Conservation (phyloP, 768 basidiomycete species). For the Lactifluus volemus region DNA sequence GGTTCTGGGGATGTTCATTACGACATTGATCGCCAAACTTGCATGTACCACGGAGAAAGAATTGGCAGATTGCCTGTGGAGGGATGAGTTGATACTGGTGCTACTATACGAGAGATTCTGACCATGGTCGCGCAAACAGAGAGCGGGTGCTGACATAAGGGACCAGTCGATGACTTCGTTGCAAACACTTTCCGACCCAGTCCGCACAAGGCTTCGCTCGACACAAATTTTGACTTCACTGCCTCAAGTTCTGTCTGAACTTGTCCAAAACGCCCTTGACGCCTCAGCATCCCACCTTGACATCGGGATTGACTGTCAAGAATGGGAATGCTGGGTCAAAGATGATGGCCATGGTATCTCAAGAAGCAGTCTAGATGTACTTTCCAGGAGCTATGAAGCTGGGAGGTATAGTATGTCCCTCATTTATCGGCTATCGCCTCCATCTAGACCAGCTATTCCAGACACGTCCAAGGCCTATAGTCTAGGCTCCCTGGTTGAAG, state of each 20-base stretch:
- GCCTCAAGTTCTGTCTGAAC: constrained; percentile 70
- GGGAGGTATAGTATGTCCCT: constrained; percentile 59
- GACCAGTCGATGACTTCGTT: constrained; percentile 1
- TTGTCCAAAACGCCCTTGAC: constrained; percentile 87
- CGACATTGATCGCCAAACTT: constrained; percentile 53
- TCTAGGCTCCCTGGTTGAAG: constrained; percentile 38
- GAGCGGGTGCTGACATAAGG: background rate
- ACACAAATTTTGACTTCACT: constrained; percentile 78
- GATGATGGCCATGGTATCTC: constrained; percentile 80
- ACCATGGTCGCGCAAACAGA: background rate
- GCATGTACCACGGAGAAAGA: constrained; percentile 51
- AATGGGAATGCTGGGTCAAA: constrained; percentile 78
- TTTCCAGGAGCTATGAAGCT: constrained; percentile 43
- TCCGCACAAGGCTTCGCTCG: constrained; percentile 68
- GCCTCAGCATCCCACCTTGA: constrained; percentile 63
- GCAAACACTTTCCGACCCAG: constrained; percentile 42
- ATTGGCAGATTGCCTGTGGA: constrained; percentile 46
- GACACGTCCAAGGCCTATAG: constrained; percentile 68
- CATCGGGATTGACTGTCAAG: constrained; percentile 61
- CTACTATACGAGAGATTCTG: background rate
- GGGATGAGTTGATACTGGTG: background rate
- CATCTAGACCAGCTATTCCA: constrained; percentile 24
- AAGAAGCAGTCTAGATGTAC: constrained; percentile 44
- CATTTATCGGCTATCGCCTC: background rate
- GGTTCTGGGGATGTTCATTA: constrained; percentile 46